A percentile compares a stretch with the other conserved stretches of the same genome.
Evolutionary conservation across 2,329 filamentous ascomycete genomes (phyloP).

Genomic region (Beauveria rudraprayagi): DNA sequence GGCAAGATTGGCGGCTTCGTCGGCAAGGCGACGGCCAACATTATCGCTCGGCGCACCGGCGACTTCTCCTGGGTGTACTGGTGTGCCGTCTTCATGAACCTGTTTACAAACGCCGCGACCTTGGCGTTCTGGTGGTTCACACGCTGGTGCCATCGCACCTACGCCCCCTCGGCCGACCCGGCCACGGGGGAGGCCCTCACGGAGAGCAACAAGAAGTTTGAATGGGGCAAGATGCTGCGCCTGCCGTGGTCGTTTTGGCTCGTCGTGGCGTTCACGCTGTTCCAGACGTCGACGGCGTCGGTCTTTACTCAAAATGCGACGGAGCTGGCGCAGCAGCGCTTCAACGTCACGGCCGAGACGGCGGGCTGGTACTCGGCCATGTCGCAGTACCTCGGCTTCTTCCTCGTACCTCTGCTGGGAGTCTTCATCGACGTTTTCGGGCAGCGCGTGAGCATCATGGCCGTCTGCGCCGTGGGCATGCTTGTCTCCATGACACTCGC

Average conservation of each 20-base stretch:
- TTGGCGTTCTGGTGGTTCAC: slow-evolving; percentile 48
- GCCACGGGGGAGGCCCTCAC: slow-evolving; percentile 52
- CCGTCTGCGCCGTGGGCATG: slow-evolving; percentile 44
- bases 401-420: slow-evolving; percentile 48
- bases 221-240: slow-evolving; percentile 45
- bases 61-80: slow-evolving; percentile 57
- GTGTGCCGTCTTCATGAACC: slow-evolving; percentile 54
- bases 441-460: slow-evolving; percentile 43
- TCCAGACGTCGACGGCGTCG: slow-evolving; percentile 47
- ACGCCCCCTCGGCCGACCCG: slow-evolving; percentile 38
- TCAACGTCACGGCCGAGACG: slow-evolving; percentile 43
- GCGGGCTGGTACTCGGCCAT: slow-evolving; percentile 55
- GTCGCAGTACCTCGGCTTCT: slow-evolving; percentile 48
- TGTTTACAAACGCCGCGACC: slow-evolving; percentile 52
- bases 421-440: slow-evolving; percentile 49
- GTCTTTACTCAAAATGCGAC: slow-evolving; percentile 52
- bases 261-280: slow-evolving; percentile 46
- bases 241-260: slow-evolving; percentile 55
- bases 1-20: slow-evolving; percentile 55
- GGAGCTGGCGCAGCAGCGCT: slow-evolving; percentile 52
- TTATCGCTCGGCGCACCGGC: slow-evolving; percentile 47
- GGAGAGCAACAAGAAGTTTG: slow-evolving; percentile 50
- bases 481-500: slow-evolving; percentile 45
- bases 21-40: slow-evolving; percentile 51
- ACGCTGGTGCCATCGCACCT: slow-evolving; percentile 39